Conservation (phyloP, 495 filamentous ascomycete species). For the Penicillium antarcticum region DNA sequence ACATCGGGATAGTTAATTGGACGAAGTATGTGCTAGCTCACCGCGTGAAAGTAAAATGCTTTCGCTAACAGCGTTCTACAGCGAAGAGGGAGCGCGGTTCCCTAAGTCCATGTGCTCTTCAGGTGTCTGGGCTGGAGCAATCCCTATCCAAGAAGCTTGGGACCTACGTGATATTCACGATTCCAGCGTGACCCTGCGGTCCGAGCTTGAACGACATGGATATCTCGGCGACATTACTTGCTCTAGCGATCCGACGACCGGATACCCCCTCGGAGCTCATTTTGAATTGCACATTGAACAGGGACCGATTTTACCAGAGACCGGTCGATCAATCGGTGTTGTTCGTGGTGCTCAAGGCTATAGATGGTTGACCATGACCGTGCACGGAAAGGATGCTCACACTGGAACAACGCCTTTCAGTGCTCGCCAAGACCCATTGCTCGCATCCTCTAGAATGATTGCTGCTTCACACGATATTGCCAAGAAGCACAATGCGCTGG, state of each 20-base stretch:
- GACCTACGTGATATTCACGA: slow-evolving; percentile 48
- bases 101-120: slow-evolving; percentile 72
- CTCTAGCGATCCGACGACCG: slow-evolving; percentile 32
- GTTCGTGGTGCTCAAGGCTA: slow-evolving; percentile 63
- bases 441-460: slow-evolving; percentile 64
- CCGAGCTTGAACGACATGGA: slow-evolving; percentile 63
- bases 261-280: slow-evolving; percentile 58
- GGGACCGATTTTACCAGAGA: slow-evolving; percentile 61
- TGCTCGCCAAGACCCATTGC: slow-evolving; percentile 53
- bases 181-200: slow-evolving; percentile 49
- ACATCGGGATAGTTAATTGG: slow-evolving; percentile 71
- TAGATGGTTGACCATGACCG: slow-evolving; percentile 60
- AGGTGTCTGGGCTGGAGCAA: slow-evolving; percentile 68
- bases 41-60: neutral
- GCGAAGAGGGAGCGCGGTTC: slow-evolving; percentile 75
- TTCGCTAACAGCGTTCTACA: slow-evolving; percentile 14
- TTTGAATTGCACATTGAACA: slow-evolving; percentile 84
- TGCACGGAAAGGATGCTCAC: slow-evolving; percentile 63
- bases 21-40: slow-evolving; percentile 48
- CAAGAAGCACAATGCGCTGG: slow-evolving; percentile 48
- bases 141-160: slow-evolving; percentile 59
- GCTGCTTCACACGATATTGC: slow-evolving; percentile 59
- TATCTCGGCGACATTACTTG: slow-evolving; percentile 54
- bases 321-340: slow-evolving; percentile 57
- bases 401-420: slow-evolving; percentile 68